Base-by-base conservation (phyloP, 768 basidiomycete genomes). In the Termitomyces sp. region DNA sequence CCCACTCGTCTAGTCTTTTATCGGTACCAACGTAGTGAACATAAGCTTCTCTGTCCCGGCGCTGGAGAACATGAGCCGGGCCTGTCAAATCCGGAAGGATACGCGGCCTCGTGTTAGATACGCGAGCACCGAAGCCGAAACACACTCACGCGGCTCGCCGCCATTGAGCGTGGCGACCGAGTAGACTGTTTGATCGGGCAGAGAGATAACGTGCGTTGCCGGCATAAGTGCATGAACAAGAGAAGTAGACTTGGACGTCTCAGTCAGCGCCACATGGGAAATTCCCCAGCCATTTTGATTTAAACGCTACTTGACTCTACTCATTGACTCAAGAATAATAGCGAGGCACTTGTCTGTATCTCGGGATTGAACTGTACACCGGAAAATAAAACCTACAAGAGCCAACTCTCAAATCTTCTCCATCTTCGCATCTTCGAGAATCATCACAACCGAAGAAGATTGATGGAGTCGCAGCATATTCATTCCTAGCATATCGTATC, bases 1-100 rank as follows among this genome's bases (percentile, higher is more conserved):
- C 72, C 90, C 89, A 91, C 66, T 87, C 86, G 68, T 91, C 89
- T 63, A 89, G 72, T 13, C 86, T 77, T 68, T 87, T 87, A 74
- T 92, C 89, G 22, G 78, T 74, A 65, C 81, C 79, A 51, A 83
- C 68, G 67, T 87, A 90, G 72, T 89, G 88, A n/a, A 91, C 86
- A 65, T 86, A 87, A 57, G 81, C 79, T 57, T 83, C 77, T 12
- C 72, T 79, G 20, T 67, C 67, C 36, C 79, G 80, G 58, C 73
- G 76, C 40, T 83, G 77, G 28, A 88, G 70, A 56, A 90, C 72
- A 22, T 80, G 73, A 13, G 79, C 88, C 52, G 66, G 72, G 65
- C 73, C 80, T 81, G 65, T 59, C 26, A 32, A 57, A 51, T 48
- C 63, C 44, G 43, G 49, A 35, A 35, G 51, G 32, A 54, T 47